These are phyloP conservation scores for Syzygium grande DNA, from an alignment of 345 rosid genomes.

Conservation along the genomic window DNA sequence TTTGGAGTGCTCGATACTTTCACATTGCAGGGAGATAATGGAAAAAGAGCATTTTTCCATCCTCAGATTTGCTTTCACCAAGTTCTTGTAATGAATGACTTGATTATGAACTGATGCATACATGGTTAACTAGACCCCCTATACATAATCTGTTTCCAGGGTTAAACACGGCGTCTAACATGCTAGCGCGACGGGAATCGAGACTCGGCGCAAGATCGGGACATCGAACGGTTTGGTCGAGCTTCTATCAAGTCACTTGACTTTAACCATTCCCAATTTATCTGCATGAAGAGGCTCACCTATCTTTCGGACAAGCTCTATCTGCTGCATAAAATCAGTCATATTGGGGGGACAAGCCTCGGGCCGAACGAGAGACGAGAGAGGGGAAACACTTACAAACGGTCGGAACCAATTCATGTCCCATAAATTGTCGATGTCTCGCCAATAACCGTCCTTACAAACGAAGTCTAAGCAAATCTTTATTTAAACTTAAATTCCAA, in stretches of 20 bases:
- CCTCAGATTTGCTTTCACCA: not conserved
- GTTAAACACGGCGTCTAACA: not conserved
- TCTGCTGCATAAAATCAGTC: not conserved
- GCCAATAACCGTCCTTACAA: too few relatives aligned
- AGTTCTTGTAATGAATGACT: not conserved
- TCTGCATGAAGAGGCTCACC: not conserved
- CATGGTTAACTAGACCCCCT: not conserved
- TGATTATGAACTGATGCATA: not conserved
- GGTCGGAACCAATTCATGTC: too few relatives aligned
- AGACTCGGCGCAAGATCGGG: not conserved
- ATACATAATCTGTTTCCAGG: not conserved
- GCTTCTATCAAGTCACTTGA: too few relatives aligned
- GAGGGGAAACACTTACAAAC: not conserved
- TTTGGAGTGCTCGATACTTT: too few relatives aligned
- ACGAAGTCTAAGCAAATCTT: too few relatives aligned
- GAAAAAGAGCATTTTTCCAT: too few relatives aligned
- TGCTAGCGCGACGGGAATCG: not conserved
- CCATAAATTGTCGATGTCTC: too few relatives aligned
- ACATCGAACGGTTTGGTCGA: too few relatives aligned
- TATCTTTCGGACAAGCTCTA: not conserved
- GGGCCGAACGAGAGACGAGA: not conserved
- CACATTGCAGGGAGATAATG: not conserved
- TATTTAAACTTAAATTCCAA: too few relatives aligned
- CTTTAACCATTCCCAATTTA: too few relatives aligned
- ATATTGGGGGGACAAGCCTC: not conserved